Base-by-base conservation (phyloP, 495 filamentous ascomycete genomes). In the Hypoxylon fuscum region DNA sequence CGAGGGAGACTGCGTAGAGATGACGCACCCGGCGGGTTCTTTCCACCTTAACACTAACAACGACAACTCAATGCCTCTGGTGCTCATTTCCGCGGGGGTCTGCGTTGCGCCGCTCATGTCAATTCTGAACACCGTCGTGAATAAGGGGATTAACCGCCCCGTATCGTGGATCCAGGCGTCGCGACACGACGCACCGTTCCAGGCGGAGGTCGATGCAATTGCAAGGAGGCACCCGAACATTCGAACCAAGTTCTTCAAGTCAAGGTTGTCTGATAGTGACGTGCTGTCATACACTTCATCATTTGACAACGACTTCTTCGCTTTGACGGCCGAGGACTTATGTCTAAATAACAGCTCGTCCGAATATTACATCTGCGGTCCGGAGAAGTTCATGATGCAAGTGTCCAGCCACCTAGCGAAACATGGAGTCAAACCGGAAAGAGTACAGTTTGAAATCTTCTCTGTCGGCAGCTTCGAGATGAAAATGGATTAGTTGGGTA, bases 21-120 rank as follows among this genome's bases (percentile, higher is more conserved):
- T 92, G 12, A 87, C 87, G 6, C 87, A 90, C 61, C 88, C 90
- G 2, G 81, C 74, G 57, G 89, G 90, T 35, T 87, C 90, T 70
- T 92, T 91, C 76, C 85, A 77, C 72, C 72, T 89, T 25, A 69
- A 79, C 55, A 65, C 73, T 5, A 27, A 53, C 1, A 70, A 74
- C 58, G 58, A 68, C 62, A 71, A 81, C 75, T 55, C 70, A 9
- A 76, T 64, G n/a, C 84, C 84, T 0, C 71, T 88, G 1, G 88
- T 90, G 2, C 77, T 91, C 35, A 80, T 92, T 53, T 86, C 87
- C 2, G 88, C 84, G 6, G 89, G 89, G 7, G 87, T 88, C 10
- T 88, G 89, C 40, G 74, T 89, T 18, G 90, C 89, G 2, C 85
- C 87, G 2, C 68, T 91, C 62, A 79, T 85, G 43, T 77, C 86